Evolutionary conservation across 208 protist species (phyloP).

Genomic region (Trypanosoma mega): DNA sequence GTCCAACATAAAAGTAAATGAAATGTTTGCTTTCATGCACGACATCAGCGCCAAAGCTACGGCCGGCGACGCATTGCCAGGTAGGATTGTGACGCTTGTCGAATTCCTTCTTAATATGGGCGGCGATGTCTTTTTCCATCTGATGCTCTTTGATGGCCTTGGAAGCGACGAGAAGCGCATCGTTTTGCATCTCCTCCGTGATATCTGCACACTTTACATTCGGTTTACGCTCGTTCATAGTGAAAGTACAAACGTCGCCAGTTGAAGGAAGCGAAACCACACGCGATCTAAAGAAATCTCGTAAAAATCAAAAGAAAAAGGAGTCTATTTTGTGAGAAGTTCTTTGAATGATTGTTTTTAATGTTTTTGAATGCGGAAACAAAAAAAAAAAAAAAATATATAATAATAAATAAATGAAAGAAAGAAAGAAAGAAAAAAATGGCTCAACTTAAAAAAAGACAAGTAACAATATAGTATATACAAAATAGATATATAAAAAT

Average conservation of each 20-base stretch:
- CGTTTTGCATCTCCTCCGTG: slow-evolving; percentile 95
- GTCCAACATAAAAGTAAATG: slow-evolving; percentile 99
- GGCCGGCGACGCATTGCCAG: slow-evolving; percentile 99
- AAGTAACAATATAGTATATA: background rate
- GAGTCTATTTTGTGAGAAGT: too few species aligned
- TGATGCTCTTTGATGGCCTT: slow-evolving; percentile 99
- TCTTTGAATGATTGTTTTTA: too few species aligned
- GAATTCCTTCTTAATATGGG: slow-evolving; percentile 99
- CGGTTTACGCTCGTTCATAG: slow-evolving; percentile 81
- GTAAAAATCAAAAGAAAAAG: background rate
- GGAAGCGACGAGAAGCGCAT: slow-evolving; percentile 97
- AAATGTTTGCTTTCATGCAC: slow-evolving; percentile 99
- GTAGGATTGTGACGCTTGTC: slow-evolving; percentile 99
- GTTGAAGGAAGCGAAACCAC: background rate
- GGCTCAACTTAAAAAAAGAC: too few species aligned
- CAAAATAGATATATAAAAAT: slow-evolving; percentile 10
- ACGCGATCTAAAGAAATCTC: background rate
- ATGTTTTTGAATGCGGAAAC: too few species aligned
- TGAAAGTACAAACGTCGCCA: too few species aligned
- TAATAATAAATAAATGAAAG: too few species aligned
- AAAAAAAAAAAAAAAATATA: slow-evolving; percentile 12
- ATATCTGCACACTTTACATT: slow-evolving; percentile 96
- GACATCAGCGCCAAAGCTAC: slow-evolving; percentile 99
- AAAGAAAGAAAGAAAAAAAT: too few species aligned
- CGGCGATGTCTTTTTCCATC: slow-evolving; percentile 99